These are phyloP conservation scores for Capronia epimyces DNA, from an alignment of 2,329 filamentous ascomycete genomes.

Conservation along the genomic window DNA sequence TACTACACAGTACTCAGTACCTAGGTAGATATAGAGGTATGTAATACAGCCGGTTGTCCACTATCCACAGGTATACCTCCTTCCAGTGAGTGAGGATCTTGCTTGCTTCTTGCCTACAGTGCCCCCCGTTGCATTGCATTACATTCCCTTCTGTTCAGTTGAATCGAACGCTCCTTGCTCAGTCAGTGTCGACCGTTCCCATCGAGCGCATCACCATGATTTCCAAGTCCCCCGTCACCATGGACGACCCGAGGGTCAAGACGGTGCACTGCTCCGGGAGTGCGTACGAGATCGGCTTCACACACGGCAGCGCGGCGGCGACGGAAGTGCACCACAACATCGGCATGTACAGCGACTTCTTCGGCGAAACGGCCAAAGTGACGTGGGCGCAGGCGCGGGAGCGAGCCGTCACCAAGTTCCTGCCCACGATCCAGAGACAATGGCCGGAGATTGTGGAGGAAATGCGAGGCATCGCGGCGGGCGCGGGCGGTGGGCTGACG, in stretches of 20 bases:
- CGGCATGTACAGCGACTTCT: constrained; percentile 33
- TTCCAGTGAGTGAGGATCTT: too few species aligned
- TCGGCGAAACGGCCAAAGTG: constrained; percentile 33
- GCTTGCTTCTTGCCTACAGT: too few species aligned
- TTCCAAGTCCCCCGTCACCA: not conserved
- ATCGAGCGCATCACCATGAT: constrained; percentile 3
- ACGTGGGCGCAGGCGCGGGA: constrained; percentile 41
- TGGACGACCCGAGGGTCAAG: constrained; percentile 7
- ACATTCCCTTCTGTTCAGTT: too few species aligned
- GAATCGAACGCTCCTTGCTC: too few species aligned
- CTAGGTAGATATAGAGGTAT: too few species aligned
- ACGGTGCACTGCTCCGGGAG: constrained; percentile 8
- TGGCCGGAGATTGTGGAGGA: constrained; percentile 32
- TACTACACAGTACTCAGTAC: too few species aligned
- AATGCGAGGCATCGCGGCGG: constrained; percentile 46
- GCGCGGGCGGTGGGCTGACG: constrained; percentile 36
- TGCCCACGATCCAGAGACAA: constrained; percentile 35
- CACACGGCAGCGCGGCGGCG: constrained; percentile 34
- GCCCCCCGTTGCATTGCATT: too few species aligned
- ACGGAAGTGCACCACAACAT: constrained; percentile 32
- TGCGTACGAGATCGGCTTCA: constrained; percentile 34
- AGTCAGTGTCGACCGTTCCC: too few species aligned
- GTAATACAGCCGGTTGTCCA: too few species aligned
- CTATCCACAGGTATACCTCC: too few species aligned
- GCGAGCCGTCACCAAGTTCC: constrained; percentile 41